These are phyloP conservation scores for Alternaria ventricosa DNA, from an alignment of 2,329 filamentous ascomycete genomes.

Conservation along the genomic window DNA sequence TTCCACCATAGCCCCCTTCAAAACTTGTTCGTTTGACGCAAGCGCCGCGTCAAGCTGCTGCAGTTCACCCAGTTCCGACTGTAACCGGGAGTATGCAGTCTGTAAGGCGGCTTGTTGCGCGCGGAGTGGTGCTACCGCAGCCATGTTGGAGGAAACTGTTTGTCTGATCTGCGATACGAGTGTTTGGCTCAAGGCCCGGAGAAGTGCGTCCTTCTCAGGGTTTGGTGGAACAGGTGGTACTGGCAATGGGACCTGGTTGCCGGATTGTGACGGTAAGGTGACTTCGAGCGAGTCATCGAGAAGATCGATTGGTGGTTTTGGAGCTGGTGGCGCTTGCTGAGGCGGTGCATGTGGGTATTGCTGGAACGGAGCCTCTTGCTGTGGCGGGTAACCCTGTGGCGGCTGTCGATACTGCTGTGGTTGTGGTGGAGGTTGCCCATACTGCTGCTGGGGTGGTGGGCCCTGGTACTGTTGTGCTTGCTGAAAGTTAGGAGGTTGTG, in stretches of 20 bases:
- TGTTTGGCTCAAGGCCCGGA: slow-evolving; percentile 75
- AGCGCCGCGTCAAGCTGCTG: slow-evolving; percentile 74
- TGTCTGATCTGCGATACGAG: slow-evolving; percentile 73
- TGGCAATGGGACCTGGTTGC: slow-evolving; percentile 60
- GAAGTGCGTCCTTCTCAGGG: slow-evolving; percentile 88
- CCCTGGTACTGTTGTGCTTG: slow-evolving; percentile 25
- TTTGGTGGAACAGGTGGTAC: slow-evolving; percentile 93
- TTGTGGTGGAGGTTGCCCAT: slow-evolving; percentile 12
- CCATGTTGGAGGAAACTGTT: slow-evolving; percentile 73
- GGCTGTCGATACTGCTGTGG: slow-evolving; percentile 21
- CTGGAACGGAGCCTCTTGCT: slow-evolving; percentile 25
- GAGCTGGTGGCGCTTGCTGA: slow-evolving; percentile 37
- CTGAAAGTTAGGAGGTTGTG: slow-evolving; percentile 21
- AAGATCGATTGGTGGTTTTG: slow-evolving; percentile 56
- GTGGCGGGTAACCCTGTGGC: slow-evolving; percentile 17
- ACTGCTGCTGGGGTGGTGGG: slow-evolving; percentile 19
- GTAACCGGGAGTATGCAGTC: slow-evolving; percentile 70
- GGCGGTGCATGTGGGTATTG: slow-evolving; percentile 27
- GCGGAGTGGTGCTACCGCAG: slow-evolving; percentile 75
- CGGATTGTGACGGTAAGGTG: slow-evolving; percentile 58
- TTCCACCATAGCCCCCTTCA: slow-evolving; percentile 77
- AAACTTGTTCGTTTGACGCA: slow-evolving; percentile 76
- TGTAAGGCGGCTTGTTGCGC: slow-evolving; percentile 82
- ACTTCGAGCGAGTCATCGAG: slow-evolving; percentile 69
- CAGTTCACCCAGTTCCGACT: slow-evolving; percentile 75